A percentile compares a stretch with the other conserved stretches of the same genome.
Evolutionary conservation across 2,329 filamentous ascomycete genomes (phyloP).

Genomic region (Fusarium foetens): DNA sequence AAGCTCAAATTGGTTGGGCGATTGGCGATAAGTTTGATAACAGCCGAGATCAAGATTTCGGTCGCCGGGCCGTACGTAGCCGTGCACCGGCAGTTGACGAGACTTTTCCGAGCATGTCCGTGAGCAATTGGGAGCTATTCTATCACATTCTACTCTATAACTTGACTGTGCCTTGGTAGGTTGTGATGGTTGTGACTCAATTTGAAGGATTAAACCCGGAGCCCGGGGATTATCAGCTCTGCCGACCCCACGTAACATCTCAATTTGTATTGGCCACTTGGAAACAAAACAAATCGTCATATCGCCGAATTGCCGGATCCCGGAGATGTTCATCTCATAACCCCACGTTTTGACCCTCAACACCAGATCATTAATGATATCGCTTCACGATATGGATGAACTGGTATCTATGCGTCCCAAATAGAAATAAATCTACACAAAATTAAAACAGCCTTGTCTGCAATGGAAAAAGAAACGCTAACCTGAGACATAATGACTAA

Average conservation of each 20-base stretch:
- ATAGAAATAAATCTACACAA: accelerated
- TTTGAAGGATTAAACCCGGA: background rate
- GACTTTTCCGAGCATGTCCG: constrained; percentile 19
- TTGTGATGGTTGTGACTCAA: background rate
- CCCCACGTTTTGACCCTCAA: background rate
- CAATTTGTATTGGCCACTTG: constrained; percentile 8
- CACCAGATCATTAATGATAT: background rate
- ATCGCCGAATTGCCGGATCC: constrained; percentile 17
- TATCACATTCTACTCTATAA: background rate
- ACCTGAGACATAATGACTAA: background rate
- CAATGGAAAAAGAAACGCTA: background rate
- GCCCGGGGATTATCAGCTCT: constrained; percentile 10
- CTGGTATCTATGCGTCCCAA: accelerated
- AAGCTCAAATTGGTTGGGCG: constrained; percentile 24
- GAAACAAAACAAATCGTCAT: background rate
- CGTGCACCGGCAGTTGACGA: constrained; percentile 28
- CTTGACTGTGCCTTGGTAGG: background rate
- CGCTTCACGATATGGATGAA: background rate
- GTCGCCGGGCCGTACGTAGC: constrained; percentile 32
- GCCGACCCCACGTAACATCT: background rate
- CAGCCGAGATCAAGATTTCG: constrained; percentile 4
- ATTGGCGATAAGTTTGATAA: constrained; percentile 21
- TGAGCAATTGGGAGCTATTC: background rate
- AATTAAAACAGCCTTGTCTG: background rate
- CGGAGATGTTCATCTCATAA: background rate